Conservation (phyloP, 192 early-diverging fungal species). For the Radiomyces spectabilis region DNA sequence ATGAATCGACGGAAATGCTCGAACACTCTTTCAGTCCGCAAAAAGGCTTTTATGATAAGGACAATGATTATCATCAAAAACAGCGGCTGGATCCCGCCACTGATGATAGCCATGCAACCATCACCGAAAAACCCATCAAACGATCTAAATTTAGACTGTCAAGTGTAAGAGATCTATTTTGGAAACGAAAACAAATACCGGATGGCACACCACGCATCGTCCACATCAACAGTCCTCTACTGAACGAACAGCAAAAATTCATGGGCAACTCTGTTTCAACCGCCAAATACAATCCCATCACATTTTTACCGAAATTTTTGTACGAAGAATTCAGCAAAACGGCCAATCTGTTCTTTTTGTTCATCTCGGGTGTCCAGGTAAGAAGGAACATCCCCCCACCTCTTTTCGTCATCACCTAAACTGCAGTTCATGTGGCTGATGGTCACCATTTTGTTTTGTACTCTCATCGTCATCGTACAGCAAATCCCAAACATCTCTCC, state of each 20-base stretch:
- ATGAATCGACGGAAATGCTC: background rate
- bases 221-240: constrained; percentile 75
- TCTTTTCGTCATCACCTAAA: background rate
- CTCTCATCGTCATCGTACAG: constrained; percentile 39
- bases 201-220: constrained; percentile 51
- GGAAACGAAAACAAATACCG: background rate
- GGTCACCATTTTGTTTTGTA: background rate
- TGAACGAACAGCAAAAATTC: constrained; percentile 71
- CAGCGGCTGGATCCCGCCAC: no score
- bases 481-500: constrained; percentile 94
- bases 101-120: no score
- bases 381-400: background rate
- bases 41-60: background rate
- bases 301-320: constrained; percentile 94
- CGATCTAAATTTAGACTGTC: background rate
- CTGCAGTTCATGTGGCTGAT: background rate
- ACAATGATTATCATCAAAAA: no score
- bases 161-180: background rate
- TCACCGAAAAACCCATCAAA: background rate
- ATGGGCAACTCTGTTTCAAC: constrained; percentile 92
- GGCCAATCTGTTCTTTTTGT: constrained; percentile 98
- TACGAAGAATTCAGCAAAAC: constrained; percentile 97
- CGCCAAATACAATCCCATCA: constrained; percentile 87
- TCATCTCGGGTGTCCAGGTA: constrained; percentile 91
- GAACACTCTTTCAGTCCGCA: background rate